These are phyloP conservation scores for Scytalidium lignicola DNA, from an alignment of 2,329 filamentous ascomycete species.

Conservation along the genomic window DNA sequence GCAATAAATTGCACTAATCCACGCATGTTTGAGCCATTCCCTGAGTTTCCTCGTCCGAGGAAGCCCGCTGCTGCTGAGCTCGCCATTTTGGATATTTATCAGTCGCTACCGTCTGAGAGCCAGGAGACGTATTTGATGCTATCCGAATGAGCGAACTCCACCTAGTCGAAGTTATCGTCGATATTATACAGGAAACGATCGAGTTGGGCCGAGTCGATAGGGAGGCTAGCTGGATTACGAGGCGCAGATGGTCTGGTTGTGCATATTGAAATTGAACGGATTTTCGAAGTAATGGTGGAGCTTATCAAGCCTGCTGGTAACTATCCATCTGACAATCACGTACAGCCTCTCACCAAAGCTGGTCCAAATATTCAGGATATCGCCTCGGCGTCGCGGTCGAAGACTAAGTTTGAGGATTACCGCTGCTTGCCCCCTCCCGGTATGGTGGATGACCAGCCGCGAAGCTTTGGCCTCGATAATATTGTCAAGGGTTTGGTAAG, in stretches of 20 bases:
- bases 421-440: background rate
- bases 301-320: background rate
- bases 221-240: background rate
- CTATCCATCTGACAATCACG: background rate
- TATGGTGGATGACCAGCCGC: background rate
- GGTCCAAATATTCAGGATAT: background rate
- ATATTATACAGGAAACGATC: background rate
- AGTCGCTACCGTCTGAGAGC: background rate
- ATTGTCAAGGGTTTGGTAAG: background rate
- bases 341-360: background rate
- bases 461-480: background rate
- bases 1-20: slow-evolving; percentile 98
- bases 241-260: background rate
- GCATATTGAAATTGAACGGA: background rate
- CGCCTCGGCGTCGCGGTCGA: background rate
- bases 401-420: background rate
- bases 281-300: background rate
- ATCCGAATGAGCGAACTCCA: background rate
- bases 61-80: slow-evolving; percentile 44
- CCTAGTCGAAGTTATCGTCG: background rate
- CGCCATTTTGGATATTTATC: slow-evolving; percentile 17
- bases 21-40: slow-evolving; percentile 63
- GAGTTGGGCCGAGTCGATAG: background rate
- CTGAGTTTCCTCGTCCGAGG: slow-evolving; percentile 57
- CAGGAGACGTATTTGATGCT: background rate